Percentiles rank a stretch among this genome's conserved stretches.
phyloP scores from a whole-genome alignment of 2,329 filamentous ascomycete species.

The Ophiostoma tasmaniense region DNA sequence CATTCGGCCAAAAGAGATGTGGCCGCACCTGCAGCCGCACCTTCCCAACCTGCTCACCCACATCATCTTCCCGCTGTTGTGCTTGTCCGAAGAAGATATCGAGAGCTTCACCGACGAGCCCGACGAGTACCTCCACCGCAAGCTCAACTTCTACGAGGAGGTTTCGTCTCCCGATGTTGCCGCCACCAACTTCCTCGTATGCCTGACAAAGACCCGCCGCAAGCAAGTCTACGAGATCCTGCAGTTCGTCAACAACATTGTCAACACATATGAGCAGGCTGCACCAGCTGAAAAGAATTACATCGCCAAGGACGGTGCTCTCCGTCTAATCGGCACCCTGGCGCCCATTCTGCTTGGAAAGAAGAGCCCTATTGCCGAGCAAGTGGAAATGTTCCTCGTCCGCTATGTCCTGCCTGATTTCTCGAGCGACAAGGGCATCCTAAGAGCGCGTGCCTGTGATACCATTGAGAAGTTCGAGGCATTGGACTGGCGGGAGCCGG shows the following conservation, averaged over 20 bases:
- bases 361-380: constrained; percentile 95
- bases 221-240: constrained; percentile 95
- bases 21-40: constrained; percentile 87
- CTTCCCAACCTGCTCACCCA: constrained; percentile 89
- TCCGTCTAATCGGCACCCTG: constrained; percentile 94
- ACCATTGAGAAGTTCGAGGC: constrained; percentile 97
- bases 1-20: constrained; percentile 94
- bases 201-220: constrained; percentile 84
- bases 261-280: constrained; percentile 82
- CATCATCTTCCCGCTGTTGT: constrained; percentile 90
- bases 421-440: constrained; percentile 80
- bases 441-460: constrained; percentile 90
- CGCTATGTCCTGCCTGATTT: constrained; percentile 98
- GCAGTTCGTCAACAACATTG: constrained; percentile 88
- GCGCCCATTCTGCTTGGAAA: constrained; percentile 92
- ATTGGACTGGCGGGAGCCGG: constrained; percentile 91
- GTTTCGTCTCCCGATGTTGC: constrained; percentile 91
- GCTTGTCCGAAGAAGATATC: constrained; percentile 82
- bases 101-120: constrained; percentile 92
- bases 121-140: constrained; percentile 92
- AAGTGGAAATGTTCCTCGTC: constrained; percentile 97
- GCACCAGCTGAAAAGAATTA: constrained; percentile 87
- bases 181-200: constrained; percentile 92
- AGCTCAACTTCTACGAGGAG: constrained; percentile 96
- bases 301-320: constrained; percentile 87